Evolutionary conservation across 345 rosid genomes (phyloP), one percentile per base, ranked within the genome.

Genomic region (Salix arbutifolia): DNA sequence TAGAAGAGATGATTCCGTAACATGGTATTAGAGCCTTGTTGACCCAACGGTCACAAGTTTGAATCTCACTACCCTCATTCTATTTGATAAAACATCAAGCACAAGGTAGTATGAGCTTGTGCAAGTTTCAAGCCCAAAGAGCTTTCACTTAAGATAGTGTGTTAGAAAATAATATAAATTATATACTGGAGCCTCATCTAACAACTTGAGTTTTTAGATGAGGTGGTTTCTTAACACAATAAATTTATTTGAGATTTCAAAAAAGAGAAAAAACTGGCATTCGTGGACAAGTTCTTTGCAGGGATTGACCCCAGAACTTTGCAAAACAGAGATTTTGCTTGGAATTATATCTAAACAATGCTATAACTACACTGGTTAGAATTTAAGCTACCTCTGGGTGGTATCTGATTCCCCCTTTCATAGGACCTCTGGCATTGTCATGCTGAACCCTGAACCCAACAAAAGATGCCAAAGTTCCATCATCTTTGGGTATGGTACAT

Each of bases 341-440:
- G 33, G 31, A 12, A 9, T 23, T 61, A 61, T 13, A 61, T 62
- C 3, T 1, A 10, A 62, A 62, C 13, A 26, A 62, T 0, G 28
- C 28, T 13, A 11, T 19, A 25, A 26, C 14, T 28, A 16, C 21
- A 30, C 14, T 30, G n/a, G 17, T 25, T 64, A 30, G 16, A 30
- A 30, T 37, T 19, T 40, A 75, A 71, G 11, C 69, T 80, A 92
- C 98, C 98, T 96, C 97, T 3, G 94, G 99, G 74, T 96, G 99
- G 80, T 91, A 93, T 93, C 99, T 85, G 85, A 96, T 96, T 62
- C 98, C 99, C 74, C 99, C 99, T 78, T 96, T 96, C 99, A 93
- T 93, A 38, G 99, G 99, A 65, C 99, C 99, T 78, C 99, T 87
- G 31, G 97, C 95, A 88, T 96, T 96, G 86, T 96, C 99, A 70